These are phyloP conservation scores for Diaporthe velutina DNA, from an alignment of 2,329 filamentous ascomycete species.

Conservation along the genomic window DNA sequence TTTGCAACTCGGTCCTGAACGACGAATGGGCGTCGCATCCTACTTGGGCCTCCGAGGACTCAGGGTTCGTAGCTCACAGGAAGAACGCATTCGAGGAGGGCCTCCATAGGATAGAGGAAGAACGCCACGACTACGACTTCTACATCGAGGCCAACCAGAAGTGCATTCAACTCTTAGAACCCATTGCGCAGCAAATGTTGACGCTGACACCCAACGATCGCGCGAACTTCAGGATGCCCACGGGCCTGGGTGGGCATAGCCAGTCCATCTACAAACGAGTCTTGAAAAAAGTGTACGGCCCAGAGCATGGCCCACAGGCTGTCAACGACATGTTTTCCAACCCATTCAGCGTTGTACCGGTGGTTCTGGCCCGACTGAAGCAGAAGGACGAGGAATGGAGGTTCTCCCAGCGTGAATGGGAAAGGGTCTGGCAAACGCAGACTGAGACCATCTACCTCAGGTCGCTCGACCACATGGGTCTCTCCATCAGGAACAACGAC, in stretches of 20 bases:
- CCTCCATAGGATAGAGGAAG: constrained; percentile 95
- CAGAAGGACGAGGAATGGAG: constrained; percentile 99
- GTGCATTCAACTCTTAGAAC: constrained; percentile 95
- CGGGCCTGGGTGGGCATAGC: constrained; percentile 89
- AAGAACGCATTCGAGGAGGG: constrained; percentile 97
- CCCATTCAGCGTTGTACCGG: constrained; percentile 88
- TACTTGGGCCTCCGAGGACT: constrained; percentile 98
- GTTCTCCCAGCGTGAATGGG: constrained; percentile 96
- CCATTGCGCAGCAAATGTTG: constrained; percentile 90
- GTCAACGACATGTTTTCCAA: constrained; percentile 87
- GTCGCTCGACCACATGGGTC: constrained; percentile 96
- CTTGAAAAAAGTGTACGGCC: constrained; percentile 96
- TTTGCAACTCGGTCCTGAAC: constrained; percentile 93
- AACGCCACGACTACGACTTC: constrained; percentile 98
- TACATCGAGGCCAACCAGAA: constrained; percentile 96
- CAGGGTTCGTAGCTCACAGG: constrained; percentile 95
- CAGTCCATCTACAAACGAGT: constrained; percentile 97
- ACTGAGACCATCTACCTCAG: constrained; percentile 96
- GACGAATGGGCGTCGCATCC: constrained; percentile 99
- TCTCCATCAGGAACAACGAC: constrained; percentile 87
- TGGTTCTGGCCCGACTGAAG: constrained; percentile 90
- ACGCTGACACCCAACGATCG: constrained; percentile 82
- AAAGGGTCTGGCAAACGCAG: constrained; percentile 98
- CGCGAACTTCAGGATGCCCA: constrained; percentile 81
- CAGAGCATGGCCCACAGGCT: constrained; percentile 85